phyloP scores from a whole-genome alignment of 2,329 filamentous ascomycete species.

The Aspergillus quadricinctus region DNA sequence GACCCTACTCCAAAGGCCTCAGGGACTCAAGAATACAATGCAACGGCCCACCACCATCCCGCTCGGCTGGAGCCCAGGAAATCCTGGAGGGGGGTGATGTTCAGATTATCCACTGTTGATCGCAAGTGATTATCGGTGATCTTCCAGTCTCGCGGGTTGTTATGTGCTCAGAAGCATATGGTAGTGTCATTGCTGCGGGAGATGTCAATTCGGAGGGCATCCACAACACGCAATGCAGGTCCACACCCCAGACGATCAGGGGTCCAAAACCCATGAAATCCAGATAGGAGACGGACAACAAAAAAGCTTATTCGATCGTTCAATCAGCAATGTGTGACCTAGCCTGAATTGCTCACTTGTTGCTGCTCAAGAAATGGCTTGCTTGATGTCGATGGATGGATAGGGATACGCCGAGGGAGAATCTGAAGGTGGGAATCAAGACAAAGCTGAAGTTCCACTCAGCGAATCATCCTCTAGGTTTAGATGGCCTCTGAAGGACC shows the following conservation, averaged over 20 bases:
- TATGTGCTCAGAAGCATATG: conserved; percentile 9
- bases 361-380: too few relatives aligned
- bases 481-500: too few relatives aligned
- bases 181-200: conserved; percentile 1
- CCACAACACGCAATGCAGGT: conserved; percentile 17
- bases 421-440: too few relatives aligned
- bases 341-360: too few relatives aligned
- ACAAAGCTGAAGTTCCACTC: too few relatives aligned
- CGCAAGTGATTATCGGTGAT: conserved; percentile 13
- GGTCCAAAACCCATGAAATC: neutral
- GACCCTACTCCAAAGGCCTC: neutral
- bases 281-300: neutral
- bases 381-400: too few relatives aligned
- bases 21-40: conserved; percentile 1
- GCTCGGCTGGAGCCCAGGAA: conserved; percentile 1
- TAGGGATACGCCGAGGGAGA: too few relatives aligned
- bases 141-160: conserved; percentile 4
- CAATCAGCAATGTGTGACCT: neutral
- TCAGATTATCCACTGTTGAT: conserved; percentile 11
- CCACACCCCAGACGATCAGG: conserved; percentile 14
- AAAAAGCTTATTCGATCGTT: conserved; percentile 13
- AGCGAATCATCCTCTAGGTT: too few relatives aligned
- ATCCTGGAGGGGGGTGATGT: conserved; percentile 3
- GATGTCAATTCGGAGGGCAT: conserved; percentile 11
- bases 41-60: neutral